Evolutionary conservation across 148 eudicot genomes (phyloP).

Genomic region (Hydrangea macrophylla): DNA sequence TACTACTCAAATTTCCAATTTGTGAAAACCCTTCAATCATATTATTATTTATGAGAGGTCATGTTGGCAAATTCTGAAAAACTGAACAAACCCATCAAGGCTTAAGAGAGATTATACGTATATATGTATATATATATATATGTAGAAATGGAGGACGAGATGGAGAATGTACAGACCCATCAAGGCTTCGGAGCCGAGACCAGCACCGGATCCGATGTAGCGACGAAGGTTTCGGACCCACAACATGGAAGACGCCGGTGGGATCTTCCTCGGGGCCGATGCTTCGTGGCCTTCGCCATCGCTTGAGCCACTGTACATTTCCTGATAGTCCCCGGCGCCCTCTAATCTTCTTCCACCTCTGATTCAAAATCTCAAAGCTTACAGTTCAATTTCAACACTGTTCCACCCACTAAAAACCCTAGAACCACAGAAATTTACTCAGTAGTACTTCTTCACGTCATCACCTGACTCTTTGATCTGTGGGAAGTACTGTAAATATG

Average conservation of each 20-base stretch:
- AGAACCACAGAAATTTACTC: not conserved
- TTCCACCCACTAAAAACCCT: slow-evolving; percentile 16
- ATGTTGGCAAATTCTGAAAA: too few species aligned
- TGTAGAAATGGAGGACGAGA: not conserved
- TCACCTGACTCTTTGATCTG: too few species aligned
- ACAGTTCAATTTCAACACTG: not conserved
- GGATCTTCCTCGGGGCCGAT: slow-evolving; percentile 63
- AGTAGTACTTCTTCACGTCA: too few species aligned
- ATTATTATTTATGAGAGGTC: too few species aligned
- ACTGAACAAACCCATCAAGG: too few species aligned
- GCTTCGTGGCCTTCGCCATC: slow-evolving; percentile 74
- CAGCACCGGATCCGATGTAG: slow-evolving; percentile 94
- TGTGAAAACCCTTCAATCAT: too few species aligned
- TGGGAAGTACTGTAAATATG: too few species aligned
- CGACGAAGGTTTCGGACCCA: slow-evolving; percentile 98
- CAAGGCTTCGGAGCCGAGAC: slow-evolving; percentile 96
- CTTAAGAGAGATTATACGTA: not conserved
- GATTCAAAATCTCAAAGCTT: not conserved
- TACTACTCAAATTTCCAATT: too few species aligned
- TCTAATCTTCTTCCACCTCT: not conserved
- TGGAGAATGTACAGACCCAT: slow-evolving; percentile 56
- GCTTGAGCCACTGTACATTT: slow-evolving; percentile 76
- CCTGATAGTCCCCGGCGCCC: not conserved
- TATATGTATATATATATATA: not conserved
- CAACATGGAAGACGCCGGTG: slow-evolving; percentile 84